Evolutionary conservation across 2,329 filamentous ascomycete species (phyloP), one percentile per base, ranked within the genome.

Genomic region (Knufia fluminis): DNA sequence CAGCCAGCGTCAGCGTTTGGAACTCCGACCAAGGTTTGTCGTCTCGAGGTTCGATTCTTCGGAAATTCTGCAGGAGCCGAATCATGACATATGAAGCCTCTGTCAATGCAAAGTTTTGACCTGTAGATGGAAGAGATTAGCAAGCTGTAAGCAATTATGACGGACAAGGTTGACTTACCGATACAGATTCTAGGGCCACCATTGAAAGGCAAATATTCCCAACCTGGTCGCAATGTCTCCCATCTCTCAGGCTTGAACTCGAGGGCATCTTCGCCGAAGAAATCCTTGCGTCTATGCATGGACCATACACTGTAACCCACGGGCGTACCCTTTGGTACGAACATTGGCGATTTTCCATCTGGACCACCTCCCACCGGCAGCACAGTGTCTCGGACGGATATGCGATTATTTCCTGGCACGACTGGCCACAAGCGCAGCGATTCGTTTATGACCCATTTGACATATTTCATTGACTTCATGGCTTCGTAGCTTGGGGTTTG

Each of bases 61-160:
- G 78, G 61, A 85, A 92, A 17, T 76, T 72, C 71, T 91, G 86
- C 60, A 90, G 78, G 57, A 92, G 60, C 41, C 86, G 72, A 23
- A 83, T 80, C 51, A 88, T 74, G 4, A 83, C 80, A 62, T 90
- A 91, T 0, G 62, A 61, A 4, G 66, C 61, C 71, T 91, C 85
- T 0, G 84, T 86, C 38, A 91, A 67, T 10, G 86, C 86, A 63
- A 89, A 91, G 65, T 91, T 85, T 72, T 91, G 85, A 1, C 85
- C 57, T 48, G 20, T 10, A 17, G 10, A 16, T 9, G 19, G 24
- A 24, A 36, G 17, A 17, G n/a, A 20, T 17, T 19, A 19, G 17
- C n/a, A 46, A 4, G 31, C 10, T 36, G 14, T 16, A n/a, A n/a
- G n/a, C n/a, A n/a, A n/a, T n/a, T n/a, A n/a, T n/a, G n/a, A n/a